phyloP scores from a whole-genome alignment of 306 rosid genomes.

The Coriaria nepalensis region DNA sequence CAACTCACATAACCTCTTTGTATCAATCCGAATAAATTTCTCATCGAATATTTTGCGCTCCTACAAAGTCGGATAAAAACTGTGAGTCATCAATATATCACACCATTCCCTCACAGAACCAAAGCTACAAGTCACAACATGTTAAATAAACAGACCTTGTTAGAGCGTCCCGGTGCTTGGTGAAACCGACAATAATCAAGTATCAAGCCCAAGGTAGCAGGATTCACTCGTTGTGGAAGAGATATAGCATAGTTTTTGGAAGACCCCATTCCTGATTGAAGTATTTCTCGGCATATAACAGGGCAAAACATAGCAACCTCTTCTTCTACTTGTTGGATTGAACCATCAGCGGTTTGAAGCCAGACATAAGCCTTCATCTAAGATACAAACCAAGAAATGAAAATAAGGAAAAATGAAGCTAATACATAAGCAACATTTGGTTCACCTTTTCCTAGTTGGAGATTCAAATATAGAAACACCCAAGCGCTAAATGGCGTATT shows the following conservation, averaged over 20 bases:
- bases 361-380: slow-evolving; percentile 83
- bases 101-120: no score
- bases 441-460: no score
- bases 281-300: slow-evolving; percentile 66
- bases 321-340: slow-evolving; percentile 85
- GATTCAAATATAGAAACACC: no score
- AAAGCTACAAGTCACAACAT: slow-evolving; percentile 2
- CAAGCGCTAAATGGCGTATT: no score
- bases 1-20: slow-evolving; percentile 73
- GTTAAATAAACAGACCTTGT: slow-evolving; percentile 39
- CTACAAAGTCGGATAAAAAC: slow-evolving; percentile 29
- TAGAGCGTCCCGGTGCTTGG: slow-evolving; percentile 74
- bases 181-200: slow-evolving; percentile 82
- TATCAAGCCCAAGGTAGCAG: slow-evolving; percentile 63
- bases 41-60: slow-evolving; percentile 68
- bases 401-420: no score
- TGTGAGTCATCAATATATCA: slow-evolving; percentile 15
- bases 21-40: slow-evolving; percentile 60
- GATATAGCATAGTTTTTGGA: slow-evolving; percentile 77
- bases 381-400: slow-evolving; percentile 17
- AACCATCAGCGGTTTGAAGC: slow-evolving; percentile 83
- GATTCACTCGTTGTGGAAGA: slow-evolving; percentile 78
- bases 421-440: no score
- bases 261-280: slow-evolving; percentile 71
- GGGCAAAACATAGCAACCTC: slow-evolving; percentile 95